Percentiles rank a stretch among this genome's conserved stretches.
Conservation (phyloP, 495 filamentous ascomycete genomes). For the Tuber borchii region DNA sequence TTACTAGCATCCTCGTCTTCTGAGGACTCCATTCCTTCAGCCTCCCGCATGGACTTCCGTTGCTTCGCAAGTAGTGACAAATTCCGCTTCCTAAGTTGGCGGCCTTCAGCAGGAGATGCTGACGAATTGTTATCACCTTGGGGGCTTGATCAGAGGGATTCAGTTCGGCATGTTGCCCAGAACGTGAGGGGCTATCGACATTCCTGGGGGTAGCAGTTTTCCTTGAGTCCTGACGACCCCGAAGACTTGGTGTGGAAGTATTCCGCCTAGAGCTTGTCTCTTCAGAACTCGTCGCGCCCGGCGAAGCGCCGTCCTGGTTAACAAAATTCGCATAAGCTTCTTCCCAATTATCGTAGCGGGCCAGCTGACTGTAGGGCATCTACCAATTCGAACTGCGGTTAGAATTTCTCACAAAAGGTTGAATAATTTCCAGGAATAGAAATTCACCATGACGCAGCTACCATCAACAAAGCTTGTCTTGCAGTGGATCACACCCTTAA, state of each 20-base stretch:
- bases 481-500: background rate
- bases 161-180: background rate
- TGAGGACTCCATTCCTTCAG: slow-evolving; percentile 3
- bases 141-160: background rate
- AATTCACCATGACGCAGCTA: background rate
- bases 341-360: background rate
- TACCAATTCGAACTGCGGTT: background rate
- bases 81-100: slow-evolving; percentile 3
- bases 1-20: background rate
- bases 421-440: background rate
- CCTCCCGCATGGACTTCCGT: background rate
- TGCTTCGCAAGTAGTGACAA: background rate
- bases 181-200: background rate
- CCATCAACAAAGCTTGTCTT: background rate
- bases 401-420: background rate
- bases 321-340: background rate
- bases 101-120: background rate
- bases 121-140: background rate
- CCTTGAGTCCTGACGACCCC: background rate
- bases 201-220: background rate
- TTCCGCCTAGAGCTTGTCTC: background rate
- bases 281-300: background rate
- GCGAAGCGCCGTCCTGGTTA: background rate
- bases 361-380: background rate
- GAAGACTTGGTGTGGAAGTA: background rate